Evolutionary conservation across 2,329 filamentous ascomycete species (phyloP), one percentile per base, ranked within the genome.

Genomic region (Penicillium fuscoglaucum): DNA sequence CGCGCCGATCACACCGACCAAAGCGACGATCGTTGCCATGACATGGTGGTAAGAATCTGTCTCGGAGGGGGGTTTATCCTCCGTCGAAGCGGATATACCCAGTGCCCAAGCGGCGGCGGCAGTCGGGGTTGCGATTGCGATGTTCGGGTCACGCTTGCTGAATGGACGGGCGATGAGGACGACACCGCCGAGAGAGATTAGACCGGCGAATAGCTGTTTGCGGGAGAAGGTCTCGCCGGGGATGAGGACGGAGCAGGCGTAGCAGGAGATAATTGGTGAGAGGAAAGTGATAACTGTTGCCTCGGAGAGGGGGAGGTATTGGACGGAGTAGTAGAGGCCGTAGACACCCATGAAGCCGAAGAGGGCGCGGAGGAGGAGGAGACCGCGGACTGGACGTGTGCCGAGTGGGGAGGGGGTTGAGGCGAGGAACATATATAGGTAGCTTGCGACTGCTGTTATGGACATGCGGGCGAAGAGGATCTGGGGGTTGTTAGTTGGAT

Each of bases 281-380:
- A 96, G 82, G 71, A 96, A 97, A 9, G 91, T 95, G 53, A 97
- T 88, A 35, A 96, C 92, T 0, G 90, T 95, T 2, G 92, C 91
- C 72, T 96, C 92, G 17, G 91, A 89, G 2, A 96, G 82, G 0
- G 91, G 90, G 3, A 96, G 83, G 67, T 96, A 96, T 70, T 90
- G 83, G 57, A 90, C 77, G 8, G 85, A 88, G 67, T 87, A 87
- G 66, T 87, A 96, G 76, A 95, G 84, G 37, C 89, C 89, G 71
- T 88, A 93, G 4, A 96, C 88, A 12, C 90, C 91, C 71, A 91
- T 89, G 74, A 88, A 88, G 13, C 91, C 92, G 31, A 82, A 82
- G 2, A 90, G 72, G 0, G 90, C 90, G 67, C 92, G 82, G 10
- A 84, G 74, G 1, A 90, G 72, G 4, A 97, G 79, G 6, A 96